These are phyloP conservation scores for Vitis hybrid DNA, from an alignment of 177 flowering plant species.

Conservation along the genomic window DNA sequence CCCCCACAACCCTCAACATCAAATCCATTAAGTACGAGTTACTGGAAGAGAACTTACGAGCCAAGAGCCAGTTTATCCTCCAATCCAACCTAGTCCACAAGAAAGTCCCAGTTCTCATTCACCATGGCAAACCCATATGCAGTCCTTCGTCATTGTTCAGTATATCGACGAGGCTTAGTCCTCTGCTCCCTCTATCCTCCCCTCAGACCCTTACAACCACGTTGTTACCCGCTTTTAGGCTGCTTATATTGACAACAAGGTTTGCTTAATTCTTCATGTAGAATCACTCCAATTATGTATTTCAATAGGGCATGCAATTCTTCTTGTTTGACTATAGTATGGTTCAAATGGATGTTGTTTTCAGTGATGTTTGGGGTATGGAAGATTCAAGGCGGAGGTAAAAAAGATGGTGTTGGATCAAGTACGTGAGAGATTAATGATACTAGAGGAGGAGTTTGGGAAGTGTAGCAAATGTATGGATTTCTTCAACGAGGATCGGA, in stretches of 20 bases:
- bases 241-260: slow-evolving; percentile 69
- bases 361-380: slow-evolving; percentile 15
- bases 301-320: too few species aligned
- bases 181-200: slow-evolving; percentile 56
- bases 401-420: slow-evolving; percentile 21
- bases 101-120: slow-evolving; percentile 76
- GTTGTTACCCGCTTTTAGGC: slow-evolving; percentile 22
- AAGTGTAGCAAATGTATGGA: slow-evolving; percentile 37
- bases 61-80: slow-evolving; percentile 61
- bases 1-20: slow-evolving; percentile 22
- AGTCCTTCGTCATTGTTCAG: slow-evolving; percentile 67
- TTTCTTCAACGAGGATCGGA: slow-evolving; percentile 35
- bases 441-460: slow-evolving; percentile 37
- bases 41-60: slow-evolving; percentile 31
- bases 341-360: slow-evolving; percentile 12
- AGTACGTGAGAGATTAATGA: slow-evolving; percentile 16
- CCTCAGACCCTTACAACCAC: slow-evolving; percentile 15
- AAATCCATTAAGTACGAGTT: slow-evolving; percentile 56
- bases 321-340: too few species aligned
- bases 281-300: too few species aligned
- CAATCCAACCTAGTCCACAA: slow-evolving; percentile 74
- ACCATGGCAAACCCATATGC: slow-evolving; percentile 51
- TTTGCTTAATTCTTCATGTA: slow-evolving; percentile 9
- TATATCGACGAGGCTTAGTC: slow-evolving; percentile 72
- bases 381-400: slow-evolving; percentile 26